Evolutionary conservation across 225 moss, liverwort and hornwort genomes (phyloP), one percentile per base, ranked within the genome.

Genomic region (Rhytidiadelphus loreus): DNA sequence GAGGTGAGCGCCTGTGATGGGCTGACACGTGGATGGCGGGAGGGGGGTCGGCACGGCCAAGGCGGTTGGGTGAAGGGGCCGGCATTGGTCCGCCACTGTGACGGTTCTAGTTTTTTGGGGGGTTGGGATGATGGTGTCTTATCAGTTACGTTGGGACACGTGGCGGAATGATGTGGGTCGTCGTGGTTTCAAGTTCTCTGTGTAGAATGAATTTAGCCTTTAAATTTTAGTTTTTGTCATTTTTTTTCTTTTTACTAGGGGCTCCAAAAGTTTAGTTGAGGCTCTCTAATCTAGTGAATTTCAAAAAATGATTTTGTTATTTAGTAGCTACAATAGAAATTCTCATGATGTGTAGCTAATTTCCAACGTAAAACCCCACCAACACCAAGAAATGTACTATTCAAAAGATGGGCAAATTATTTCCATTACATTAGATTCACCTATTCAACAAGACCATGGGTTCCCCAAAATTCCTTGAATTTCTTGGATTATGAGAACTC

Each of bases 391-490:
- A 44, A 44, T 72, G 44, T 16, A 10, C 3, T 13, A 0, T 72
- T 16, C 6, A 11, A 16, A 44, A 44, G 17, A 29, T 0, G 1
- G 0, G 11, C 0, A 17, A 0, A 44, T 17, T 44, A 72, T 10
- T 72, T 44, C 3, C 2, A n/a, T n/a, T n/a, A n/a, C n/a, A n/a
- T n/a, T n/a, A n/a, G n/a, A n/a, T n/a, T n/a, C n/a, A n/a, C n/a
- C n/a, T n/a, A n/a, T n/a, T n/a, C n/a, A n/a, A n/a, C n/a, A n/a
- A n/a, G n/a, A n/a, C n/a, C n/a, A n/a, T n/a, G n/a, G n/a, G n/a
- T n/a, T n/a, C n/a, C n/a, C n/a, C n/a, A n/a, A n/a, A n/a, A n/a
- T n/a, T n/a, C n/a, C n/a, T n/a, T n/a, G n/a, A n/a, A n/a, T n/a
- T n/a, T n/a, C n/a, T n/a, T n/a, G n/a, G n/a, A n/a, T n/a, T n/a